Evolutionary conservation across 495 filamentous ascomycete species (phyloP), one percentile per base, ranked within the genome.

Genomic region (Penicillium cinerascens): DNA sequence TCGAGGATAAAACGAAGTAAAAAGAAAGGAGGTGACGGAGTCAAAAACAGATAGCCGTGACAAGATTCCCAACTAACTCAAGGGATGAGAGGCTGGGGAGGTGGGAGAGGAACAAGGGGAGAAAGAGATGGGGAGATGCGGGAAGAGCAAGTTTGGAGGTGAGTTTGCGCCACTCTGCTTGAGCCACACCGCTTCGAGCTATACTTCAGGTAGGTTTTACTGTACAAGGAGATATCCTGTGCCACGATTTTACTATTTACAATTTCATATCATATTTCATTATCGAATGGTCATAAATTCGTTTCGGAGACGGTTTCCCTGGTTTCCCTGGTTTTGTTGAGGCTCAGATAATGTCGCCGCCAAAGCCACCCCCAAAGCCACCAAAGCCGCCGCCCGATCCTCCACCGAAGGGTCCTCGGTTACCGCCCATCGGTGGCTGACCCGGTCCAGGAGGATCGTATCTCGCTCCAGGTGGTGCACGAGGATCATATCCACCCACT

Each of bases 391-490:
- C 78, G 25, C 63, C 54, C 20, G 21, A 38, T 48, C 77, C 73
- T 20, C 62, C 60, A 41, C 74, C 69, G 51, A 70, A 66, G 9
- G 29, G 9, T 16, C 78, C 76, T 20, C 51, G 64, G 3, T 79
- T 78, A 49, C 71, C 68, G 23, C 73, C 67, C 61, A 77, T 68
- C n/a, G 77, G 74, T 11, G 80, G 75, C 11, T 65, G 70, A 50
- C 90, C 89, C 1, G 93, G 93, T 0, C 88, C 88, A 13, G 90
- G 65, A 7, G 92, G 93, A 77, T 97, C 93, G 70, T 90, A 89
- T 58, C 86, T 65, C 21, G 83, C 71, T 25, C 85, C 86, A 5
- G 76, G 77, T 5, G 81, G 81, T 29, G 71, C 75, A 38, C 73
- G 78, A 15, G 70, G 67, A 52, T 70, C 58, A 54, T 68, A 72